Conservation (phyloP, 495 filamentous ascomycete species). For the Aspergillus nidulans region DNA sequence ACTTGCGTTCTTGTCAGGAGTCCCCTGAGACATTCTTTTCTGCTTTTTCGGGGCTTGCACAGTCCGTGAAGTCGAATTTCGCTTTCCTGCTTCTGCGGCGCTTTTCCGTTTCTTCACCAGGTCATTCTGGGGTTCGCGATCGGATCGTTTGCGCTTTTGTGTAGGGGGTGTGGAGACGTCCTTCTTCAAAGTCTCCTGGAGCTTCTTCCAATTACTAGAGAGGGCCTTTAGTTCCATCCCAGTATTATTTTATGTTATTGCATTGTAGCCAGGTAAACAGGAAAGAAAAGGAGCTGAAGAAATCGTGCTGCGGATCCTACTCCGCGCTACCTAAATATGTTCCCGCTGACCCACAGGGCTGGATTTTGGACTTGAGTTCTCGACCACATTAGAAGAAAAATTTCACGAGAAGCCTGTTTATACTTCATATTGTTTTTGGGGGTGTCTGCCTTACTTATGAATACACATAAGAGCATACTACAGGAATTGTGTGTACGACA, state of each 20-base stretch:
- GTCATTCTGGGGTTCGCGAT: conserved; percentile 30
- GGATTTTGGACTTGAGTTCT: background rate
- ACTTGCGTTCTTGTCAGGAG: conserved; percentile 10
- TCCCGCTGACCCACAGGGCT: conserved; percentile 11
- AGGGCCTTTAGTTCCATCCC: conserved; percentile 45
- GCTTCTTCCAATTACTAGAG: conserved; percentile 69
- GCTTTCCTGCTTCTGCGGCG: conserved; percentile 23
- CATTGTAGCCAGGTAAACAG: conserved; percentile 11
- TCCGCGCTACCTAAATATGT: conserved; percentile 18
- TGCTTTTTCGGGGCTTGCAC: conserved; percentile 18
- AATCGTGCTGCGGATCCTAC: conserved; percentile 16
- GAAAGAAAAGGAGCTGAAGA: background rate
- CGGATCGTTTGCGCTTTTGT: conserved; percentile 36
- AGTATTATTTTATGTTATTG: conserved; percentile 13
- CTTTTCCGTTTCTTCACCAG: conserved; percentile 37
- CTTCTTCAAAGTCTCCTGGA: conserved; percentile 60
- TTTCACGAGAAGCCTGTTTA: too few species aligned
- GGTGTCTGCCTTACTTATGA: too few species aligned
- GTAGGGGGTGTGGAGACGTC: conserved; percentile 28
- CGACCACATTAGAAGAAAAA: background rate
- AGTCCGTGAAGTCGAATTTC: conserved; percentile 18
- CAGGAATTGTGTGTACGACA: background rate
- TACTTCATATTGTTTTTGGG: too few species aligned
- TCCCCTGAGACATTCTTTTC: conserved; percentile 32
- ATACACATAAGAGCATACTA: background rate